Conservation (phyloP, 202 grass and related monocot genomes). For the Schoenoplectus triqueter region DNA sequence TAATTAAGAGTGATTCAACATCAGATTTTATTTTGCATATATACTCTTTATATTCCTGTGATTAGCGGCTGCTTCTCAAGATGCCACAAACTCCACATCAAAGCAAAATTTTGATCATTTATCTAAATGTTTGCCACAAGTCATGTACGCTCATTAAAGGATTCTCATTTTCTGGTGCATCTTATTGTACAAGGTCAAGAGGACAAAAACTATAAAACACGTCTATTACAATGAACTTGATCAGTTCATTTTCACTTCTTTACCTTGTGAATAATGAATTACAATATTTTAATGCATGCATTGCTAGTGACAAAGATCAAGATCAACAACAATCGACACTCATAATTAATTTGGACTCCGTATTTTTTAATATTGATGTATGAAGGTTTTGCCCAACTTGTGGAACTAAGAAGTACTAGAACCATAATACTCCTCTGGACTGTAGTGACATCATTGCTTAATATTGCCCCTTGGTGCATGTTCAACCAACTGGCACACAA, state of each 20-base stretch:
- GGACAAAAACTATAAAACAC: background rate
- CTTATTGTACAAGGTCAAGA: constrained; percentile 9
- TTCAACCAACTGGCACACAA: background rate
- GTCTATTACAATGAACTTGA: too few species aligned
- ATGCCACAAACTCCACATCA: background rate
- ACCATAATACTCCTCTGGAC: background rate
- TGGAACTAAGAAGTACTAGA: background rate
- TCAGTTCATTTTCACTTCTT: too few species aligned
- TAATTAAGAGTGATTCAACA: background rate
- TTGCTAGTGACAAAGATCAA: too few species aligned
- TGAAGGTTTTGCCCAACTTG: constrained; percentile 10
- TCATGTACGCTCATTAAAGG: background rate
- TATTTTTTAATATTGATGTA: background rate
- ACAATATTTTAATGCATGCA: too few species aligned
- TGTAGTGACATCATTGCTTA: background rate
- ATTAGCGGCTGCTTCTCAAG: background rate
- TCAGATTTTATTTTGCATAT: background rate
- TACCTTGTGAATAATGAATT: too few species aligned
- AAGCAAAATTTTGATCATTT: background rate
- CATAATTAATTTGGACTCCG: background rate
- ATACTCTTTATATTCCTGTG: background rate
- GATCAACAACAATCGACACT: background rate
- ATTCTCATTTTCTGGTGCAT: background rate
- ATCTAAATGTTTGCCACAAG: background rate
- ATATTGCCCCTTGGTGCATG: background rate